Base-by-base conservation (phyloP, 148 eudicot species). In the Vaccinium darrowii region DNA sequence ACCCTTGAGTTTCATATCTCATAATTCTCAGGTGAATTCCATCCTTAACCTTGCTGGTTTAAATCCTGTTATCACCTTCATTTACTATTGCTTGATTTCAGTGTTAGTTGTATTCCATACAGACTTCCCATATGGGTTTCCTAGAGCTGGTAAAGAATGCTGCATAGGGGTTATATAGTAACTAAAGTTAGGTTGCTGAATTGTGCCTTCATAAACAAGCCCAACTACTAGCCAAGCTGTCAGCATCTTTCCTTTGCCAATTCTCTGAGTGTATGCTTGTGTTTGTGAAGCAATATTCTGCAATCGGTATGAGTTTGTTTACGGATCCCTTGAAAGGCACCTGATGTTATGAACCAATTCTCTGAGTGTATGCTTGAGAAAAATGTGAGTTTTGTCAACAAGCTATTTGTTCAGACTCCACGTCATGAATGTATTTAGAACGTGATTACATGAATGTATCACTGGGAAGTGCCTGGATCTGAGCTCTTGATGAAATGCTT, bases 141-240 rank as follows among this genome's bases (percentile, higher is more conserved):
- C 10, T 74, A 1, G 39, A 18, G 49, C 7, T 39, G 51, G 51
- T 39, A 36, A 74, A 36, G 4, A 47, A 30, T 74, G 39, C 9
- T 67, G 14, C 25, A 18, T 19, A 43, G 47, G 43, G 47, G 47
- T 43, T 43, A 43, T 43, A 43, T 43, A 43, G 47, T 43, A 75
- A 75, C 27, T 75, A 75, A 21, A 18, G 53, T 49, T 75, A 19
- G 25, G 43, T 75, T 75, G 25, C 78, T 75, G 27, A 3, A 43
- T 33, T 75, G 78, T 75, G 78, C 27, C 53, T 43, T 18, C 50
- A 10, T 15, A 75, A 75, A 75, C n/a, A 15, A 75, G 78, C 78
- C 52, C 21, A 43, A 18, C 78, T 27, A 74, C 51, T 74, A 43
- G 77, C n/a, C 1, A 33, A 73, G 49, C 16, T 1, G 19, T 5